Evolutionary conservation across 2,329 filamentous ascomycete genomes (phyloP).

Genomic region (Nigrograna mackinnonii): DNA sequence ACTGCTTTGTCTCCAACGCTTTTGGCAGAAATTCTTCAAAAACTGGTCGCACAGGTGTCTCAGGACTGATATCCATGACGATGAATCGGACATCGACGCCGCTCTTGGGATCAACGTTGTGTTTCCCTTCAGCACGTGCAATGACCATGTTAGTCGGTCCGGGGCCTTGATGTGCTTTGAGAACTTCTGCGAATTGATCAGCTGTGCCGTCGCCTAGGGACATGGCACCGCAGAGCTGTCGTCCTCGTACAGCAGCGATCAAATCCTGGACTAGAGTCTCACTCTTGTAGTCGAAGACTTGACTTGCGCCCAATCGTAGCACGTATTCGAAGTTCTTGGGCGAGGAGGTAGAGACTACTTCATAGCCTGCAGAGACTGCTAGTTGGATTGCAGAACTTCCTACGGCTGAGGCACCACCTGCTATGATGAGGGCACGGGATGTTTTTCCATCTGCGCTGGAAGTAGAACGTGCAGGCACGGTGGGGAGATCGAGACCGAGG

Average conservation of each 20-base stretch:
- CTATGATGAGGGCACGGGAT: conserved; percentile 47
- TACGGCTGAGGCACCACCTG: conserved; percentile 53
- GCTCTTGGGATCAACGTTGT: conserved; percentile 11
- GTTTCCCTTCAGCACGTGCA: conserved; percentile 6
- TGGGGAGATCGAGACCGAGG: conserved; percentile 5
- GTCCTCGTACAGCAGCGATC: conserved; percentile 35
- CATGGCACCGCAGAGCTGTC: conserved; percentile 38
- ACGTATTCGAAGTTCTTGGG: conserved; percentile 51
- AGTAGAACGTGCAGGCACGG: conserved; percentile 13
- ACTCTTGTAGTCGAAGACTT: conserved; percentile 54
- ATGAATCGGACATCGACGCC: conserved; percentile 13
- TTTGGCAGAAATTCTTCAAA: conserved; percentile 11
- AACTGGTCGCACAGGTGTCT: conserved; percentile 3
- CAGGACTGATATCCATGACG: conserved; percentile 4
- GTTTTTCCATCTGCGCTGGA: conserved; percentile 13
- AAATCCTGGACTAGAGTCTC: conserved; percentile 37
- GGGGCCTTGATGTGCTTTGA: conserved; percentile 4
- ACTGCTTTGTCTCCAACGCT: conserved; percentile 9
- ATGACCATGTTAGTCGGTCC: conserved; percentile 4
- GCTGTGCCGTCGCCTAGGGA: conserved; percentile 29
- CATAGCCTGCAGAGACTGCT: conserved; percentile 47
- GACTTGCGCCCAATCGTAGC: conserved; percentile 48
- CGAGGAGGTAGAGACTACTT: conserved; percentile 51
- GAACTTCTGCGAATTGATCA: conserved; percentile 9
- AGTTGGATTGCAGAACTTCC: conserved; percentile 54